Conservation (phyloP, 257 asterid genomes). For the Plantago ovata region DNA sequence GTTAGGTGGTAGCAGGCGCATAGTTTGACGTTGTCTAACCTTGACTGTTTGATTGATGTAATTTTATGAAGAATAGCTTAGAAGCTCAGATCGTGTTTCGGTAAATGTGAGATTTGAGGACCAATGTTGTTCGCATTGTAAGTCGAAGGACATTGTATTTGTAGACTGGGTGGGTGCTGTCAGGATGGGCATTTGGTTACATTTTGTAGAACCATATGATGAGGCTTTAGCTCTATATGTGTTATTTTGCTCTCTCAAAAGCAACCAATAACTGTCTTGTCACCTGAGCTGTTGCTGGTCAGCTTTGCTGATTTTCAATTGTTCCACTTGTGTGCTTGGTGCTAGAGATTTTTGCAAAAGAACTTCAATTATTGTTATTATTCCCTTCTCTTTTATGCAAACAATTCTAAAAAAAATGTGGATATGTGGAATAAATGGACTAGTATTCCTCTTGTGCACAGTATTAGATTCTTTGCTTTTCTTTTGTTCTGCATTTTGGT, state of each 20-base stretch:
- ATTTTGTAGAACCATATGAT: neutral
- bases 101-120: neutral
- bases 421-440: neutral
- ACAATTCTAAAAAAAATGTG: neutral
- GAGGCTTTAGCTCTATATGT: neutral
- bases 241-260: conserved; percentile 4
- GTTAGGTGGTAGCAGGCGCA: too few species aligned
- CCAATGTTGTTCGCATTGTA: neutral
- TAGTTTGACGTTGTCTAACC: too few species aligned
- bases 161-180: neutral
- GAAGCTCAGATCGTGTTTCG: neutral
- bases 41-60: neutral
- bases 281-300: neutral
- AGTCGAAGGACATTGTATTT: neutral
- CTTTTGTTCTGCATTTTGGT: neutral
- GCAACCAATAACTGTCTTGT: neutral
- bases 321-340: neutral
- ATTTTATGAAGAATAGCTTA: neutral
- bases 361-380: neutral
- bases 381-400: neutral
- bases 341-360: neutral
- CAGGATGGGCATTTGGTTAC: neutral
- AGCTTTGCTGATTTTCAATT: neutral
- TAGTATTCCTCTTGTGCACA: neutral
- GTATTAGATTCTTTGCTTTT: neutral